Evolutionary conservation across 2,329 filamentous ascomycete species (phyloP), one percentile per base, ranked within the genome.

Genomic region (Aureobasidium lini): DNA sequence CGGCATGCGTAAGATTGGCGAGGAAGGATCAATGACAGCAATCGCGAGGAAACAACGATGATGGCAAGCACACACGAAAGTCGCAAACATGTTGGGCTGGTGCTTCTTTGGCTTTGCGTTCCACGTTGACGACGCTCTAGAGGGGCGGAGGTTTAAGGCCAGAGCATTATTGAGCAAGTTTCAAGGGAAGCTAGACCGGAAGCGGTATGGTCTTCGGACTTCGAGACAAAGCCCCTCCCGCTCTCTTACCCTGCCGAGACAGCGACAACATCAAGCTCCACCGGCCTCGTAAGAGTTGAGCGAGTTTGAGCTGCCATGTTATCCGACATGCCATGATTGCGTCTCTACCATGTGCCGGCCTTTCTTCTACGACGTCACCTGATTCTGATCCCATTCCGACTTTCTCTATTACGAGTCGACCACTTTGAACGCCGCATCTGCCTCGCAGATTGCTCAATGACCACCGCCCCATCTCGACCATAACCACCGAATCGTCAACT

Each of bases 91-190:
- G n/a, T 39, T 28, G 49, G 49, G 36, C 36, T 52, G 28, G 13
- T 40, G 49, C 39, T 16, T 15, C 34, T 23, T 23, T 23, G 23
- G 23, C 23, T 23, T 23, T 23, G 48, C 15, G 48, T 52, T 40
- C 34, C 34, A 39, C 13, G 16, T 52, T 52, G 48, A 37, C 32
- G 48, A 40, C 9, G 48, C 9, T 40, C 34, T 29, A 29, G 48
- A 52, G 40, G 50, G 39, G 18, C 36, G 29, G 40, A 31, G 6
- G 50, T 44, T 34, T 32, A n/a, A 10, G 29, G 37, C 23, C 42
- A 39, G 50, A 43, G 50, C 18, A 23, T 31, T 11, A 43, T 18
- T 54, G 50, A 54, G 50, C 50, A 56, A 37, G 40, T 46, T 56
- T 54, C 16, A 5, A 9, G 10, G 11, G 4, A 28, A 29, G 4